Conservation (phyloP, 1,139 yeast species). For the Yamadazyma epiphylla region DNA sequence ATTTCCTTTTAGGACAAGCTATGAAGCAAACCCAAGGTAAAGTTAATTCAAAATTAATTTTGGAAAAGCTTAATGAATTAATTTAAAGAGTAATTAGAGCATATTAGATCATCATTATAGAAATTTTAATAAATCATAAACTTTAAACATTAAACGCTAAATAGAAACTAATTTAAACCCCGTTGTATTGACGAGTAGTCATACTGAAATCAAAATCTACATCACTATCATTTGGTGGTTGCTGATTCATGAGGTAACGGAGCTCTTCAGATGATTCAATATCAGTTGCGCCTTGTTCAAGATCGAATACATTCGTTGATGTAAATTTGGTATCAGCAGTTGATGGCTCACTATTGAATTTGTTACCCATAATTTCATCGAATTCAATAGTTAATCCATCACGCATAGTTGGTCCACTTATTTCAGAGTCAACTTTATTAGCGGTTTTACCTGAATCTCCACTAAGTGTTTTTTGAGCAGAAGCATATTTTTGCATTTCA, state of each 20-base stretch:
- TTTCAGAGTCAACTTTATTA: conserved; percentile 12
- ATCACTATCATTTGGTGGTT: neutral
- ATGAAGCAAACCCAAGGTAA: conserved; percentile 77
- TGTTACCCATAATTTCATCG: conserved; percentile 10
- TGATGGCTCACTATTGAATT: too few relatives aligned
- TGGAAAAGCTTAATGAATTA: conserved; percentile 34
- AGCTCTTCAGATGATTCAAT: neutral
- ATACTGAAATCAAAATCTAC: neutral
- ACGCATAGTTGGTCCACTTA: conserved; percentile 8
- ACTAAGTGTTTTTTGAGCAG: conserved; percentile 4
- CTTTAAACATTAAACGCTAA: too few relatives aligned
- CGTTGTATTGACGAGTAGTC: too few relatives aligned
- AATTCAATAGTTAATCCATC: conserved; percentile 12
- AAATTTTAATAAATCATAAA: too few relatives aligned
- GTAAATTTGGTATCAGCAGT: too few relatives aligned
- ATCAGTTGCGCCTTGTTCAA: too few relatives aligned
- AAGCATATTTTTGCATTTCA: neutral
- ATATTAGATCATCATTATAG: too few relatives aligned
- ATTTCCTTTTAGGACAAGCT: conserved; percentile 78
- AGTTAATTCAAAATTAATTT: conserved; percentile 49
- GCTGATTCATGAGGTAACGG: neutral
- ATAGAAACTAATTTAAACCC: too few relatives aligned
- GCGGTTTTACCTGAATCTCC: conserved; percentile 14
- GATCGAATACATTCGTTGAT: too few relatives aligned
- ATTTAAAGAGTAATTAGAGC: too few relatives aligned